Conservation (phyloP, 208 protist genomes). For the Leishmania amazonensis region DNA sequence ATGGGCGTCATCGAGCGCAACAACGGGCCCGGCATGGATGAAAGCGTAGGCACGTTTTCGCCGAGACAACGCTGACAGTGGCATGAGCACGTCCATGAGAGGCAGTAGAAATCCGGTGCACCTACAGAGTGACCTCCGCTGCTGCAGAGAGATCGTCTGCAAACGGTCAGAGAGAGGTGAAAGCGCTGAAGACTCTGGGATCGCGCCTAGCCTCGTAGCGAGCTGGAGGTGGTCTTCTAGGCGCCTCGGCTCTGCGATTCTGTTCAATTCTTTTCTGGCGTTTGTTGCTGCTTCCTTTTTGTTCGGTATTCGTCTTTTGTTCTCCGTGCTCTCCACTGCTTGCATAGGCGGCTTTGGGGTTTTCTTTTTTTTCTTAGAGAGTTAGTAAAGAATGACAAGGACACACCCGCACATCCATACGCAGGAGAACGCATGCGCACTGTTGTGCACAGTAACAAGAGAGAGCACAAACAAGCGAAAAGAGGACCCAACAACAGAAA, state of each 20-base stretch:
- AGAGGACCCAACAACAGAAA: background rate
- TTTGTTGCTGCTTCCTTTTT: background rate
- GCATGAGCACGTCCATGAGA: background rate
- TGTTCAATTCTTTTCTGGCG: background rate
- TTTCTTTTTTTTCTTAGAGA: background rate
- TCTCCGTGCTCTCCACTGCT: background rate
- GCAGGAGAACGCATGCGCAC: background rate
- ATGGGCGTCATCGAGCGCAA: too few relatives aligned
- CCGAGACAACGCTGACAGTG: background rate
- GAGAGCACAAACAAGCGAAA: slow-evolving; percentile 1
- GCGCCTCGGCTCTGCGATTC: background rate
- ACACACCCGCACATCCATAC: background rate
- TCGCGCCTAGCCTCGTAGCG: background rate
- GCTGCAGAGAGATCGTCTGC: background rate
- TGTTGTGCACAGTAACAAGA: background rate
- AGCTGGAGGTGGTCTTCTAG: too few relatives aligned
- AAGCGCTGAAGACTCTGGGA: background rate
- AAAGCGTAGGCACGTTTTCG: background rate
- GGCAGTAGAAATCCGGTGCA: background rate
- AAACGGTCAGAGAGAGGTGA: background rate
- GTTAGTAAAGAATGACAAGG: slow-evolving; percentile 9
- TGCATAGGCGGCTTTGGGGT: background rate
- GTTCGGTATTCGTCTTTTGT: background rate
- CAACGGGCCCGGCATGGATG: background rate
- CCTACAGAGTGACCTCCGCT: too few relatives aligned